phyloP scores from a whole-genome alignment of 129 eudicot genomes.

The Flaveria trinervia region DNA sequence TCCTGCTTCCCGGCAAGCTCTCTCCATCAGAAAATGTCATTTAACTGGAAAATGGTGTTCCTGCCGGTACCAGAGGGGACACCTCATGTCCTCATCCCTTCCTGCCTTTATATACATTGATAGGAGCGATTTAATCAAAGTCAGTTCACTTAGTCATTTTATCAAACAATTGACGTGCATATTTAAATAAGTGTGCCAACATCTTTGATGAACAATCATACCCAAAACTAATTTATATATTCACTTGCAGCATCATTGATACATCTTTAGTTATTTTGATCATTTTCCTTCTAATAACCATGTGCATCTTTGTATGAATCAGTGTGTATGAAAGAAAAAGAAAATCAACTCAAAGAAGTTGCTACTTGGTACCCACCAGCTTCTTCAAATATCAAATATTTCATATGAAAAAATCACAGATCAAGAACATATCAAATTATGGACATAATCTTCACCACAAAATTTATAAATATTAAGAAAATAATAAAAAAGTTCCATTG shows the following conservation, averaged over 20 bases:
- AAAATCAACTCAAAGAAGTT: slow-evolving; percentile 10
- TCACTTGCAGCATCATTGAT: slow-evolving; percentile 10
- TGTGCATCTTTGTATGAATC: neutral
- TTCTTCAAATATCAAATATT: neutral
- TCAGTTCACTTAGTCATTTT: no score
- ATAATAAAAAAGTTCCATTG: slow-evolving; percentile 26
- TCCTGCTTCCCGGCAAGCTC: no score
- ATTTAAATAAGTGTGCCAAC: neutral
- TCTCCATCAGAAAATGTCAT: no score
- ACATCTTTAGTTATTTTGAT: slow-evolving; percentile 15
- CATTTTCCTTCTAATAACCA: neutral
- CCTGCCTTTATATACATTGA: no score
- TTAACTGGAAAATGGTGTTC: no score
- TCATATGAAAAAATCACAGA: neutral
- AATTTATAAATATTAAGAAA: neutral
- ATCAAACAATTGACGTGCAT: no score
- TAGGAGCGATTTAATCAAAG: no score
- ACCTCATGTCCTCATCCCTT: no score
- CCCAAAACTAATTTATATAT: neutral
- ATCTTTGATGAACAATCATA: neutral
- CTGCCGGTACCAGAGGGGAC: no score
- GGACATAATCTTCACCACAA: neutral
- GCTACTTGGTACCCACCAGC: slow-evolving; percentile 21
- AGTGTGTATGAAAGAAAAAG: neutral
- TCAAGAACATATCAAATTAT: no score